Evolutionary conservation across 805 yeast genomes (phyloP).

Genomic region (Metschnikowia henanensis): DNA sequence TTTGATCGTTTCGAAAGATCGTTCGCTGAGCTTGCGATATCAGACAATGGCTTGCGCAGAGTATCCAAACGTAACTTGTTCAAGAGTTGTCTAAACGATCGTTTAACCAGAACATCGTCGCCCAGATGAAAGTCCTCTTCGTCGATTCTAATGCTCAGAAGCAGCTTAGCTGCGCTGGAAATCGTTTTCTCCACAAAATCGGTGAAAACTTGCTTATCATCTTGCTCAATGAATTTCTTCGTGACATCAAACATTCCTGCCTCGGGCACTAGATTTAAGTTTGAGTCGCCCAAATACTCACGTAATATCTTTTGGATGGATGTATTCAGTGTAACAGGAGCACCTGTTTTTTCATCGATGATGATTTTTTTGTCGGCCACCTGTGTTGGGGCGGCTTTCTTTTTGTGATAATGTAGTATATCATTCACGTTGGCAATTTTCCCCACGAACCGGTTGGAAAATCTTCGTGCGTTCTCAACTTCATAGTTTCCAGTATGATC

Average conservation of each 20-base stretch:
- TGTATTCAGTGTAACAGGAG: slow-evolving; percentile 16
- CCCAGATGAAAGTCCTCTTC: slow-evolving; percentile 35
- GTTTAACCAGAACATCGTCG: slow-evolving; percentile 22
- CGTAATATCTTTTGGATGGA: slow-evolving; percentile 59
- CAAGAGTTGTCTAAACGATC: slow-evolving; percentile 17
- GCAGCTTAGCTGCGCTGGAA: slow-evolving; percentile 48
- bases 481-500: slow-evolving; percentile 91
- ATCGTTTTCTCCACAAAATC: slow-evolving; percentile 61
- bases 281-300: slow-evolving; percentile 59
- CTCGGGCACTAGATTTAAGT: slow-evolving; percentile 71
- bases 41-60: slow-evolving; percentile 8
- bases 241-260: slow-evolving; percentile 74
- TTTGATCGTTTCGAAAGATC: neutral
- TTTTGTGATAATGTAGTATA: slow-evolving; percentile 69
- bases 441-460: slow-evolving; percentile 89
- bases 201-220: slow-evolving; percentile 71
- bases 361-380: slow-evolving; percentile 8
- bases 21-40: neutral
- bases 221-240: slow-evolving; percentile 72
- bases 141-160: slow-evolving; percentile 45
- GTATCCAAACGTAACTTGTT: slow-evolving; percentile 18
- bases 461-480: slow-evolving; percentile 86
- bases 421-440: slow-evolving; percentile 89
- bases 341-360: slow-evolving; percentile 14
- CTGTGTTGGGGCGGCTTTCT: slow-evolving; percentile 25